Percentiles rank a stretch among this genome's conserved stretches.
Conservation (phyloP, 352 stramenopile genomes). For the Globisporangium cederbergense region DNA sequence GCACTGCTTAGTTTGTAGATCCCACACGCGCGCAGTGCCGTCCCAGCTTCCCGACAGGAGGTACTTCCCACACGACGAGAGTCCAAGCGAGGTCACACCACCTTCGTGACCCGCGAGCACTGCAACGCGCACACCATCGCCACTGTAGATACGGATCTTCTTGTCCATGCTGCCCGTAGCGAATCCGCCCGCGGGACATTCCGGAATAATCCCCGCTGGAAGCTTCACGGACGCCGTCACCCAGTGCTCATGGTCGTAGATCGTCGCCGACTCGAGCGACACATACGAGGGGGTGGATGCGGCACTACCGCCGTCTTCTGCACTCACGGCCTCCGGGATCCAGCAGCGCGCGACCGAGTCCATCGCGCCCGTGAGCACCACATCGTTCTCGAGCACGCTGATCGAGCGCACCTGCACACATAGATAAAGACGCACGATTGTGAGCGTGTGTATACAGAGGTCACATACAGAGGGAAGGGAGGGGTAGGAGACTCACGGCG, state of each 20-base stretch:
- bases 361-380: conserved; percentile 75
- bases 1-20: conserved; percentile 45
- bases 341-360: conserved; percentile 61
- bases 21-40: conserved; percentile 74
- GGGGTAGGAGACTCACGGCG: conserved; percentile 40
- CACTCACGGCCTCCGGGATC: conserved; percentile 25
- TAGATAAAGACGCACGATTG: conserved; percentile 7
- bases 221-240: conserved; percentile 60
- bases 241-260: conserved; percentile 85
- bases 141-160: conserved; percentile 58
- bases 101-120: conserved; percentile 63
- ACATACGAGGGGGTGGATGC: conserved; percentile 23
- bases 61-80: conserved; percentile 32
- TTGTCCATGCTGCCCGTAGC: conserved; percentile 83
- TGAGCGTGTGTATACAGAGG: neutral
- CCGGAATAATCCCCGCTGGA: conserved; percentile 21
- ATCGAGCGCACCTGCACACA: conserved; percentile 57
- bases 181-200: conserved; percentile 41
- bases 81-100: conserved; percentile 69
- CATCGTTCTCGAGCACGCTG: conserved; percentile 36
- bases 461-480: neutral
- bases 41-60: conserved; percentile 83
- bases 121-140: conserved; percentile 36
- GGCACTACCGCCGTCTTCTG: conserved; percentile 12
- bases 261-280: conserved; percentile 43